Base-by-base conservation (phyloP, 2,329 filamentous ascomycete species). In the Cercospora zeae-maydis region DNA sequence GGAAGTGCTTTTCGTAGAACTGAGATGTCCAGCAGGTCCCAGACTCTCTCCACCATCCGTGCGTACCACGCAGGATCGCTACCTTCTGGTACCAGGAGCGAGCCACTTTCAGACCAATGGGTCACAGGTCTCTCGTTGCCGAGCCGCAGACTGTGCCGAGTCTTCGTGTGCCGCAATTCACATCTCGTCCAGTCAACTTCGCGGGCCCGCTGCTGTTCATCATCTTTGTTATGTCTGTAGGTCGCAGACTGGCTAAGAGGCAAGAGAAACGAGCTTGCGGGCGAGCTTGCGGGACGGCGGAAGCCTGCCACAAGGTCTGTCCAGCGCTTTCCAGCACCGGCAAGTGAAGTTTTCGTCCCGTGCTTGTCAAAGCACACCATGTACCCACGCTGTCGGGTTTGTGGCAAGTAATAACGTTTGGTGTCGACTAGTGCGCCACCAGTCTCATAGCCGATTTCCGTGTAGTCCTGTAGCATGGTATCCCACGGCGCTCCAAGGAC, bases 401-500 rank as follows among this genome's bases (percentile, higher is more conserved):
- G 90, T 0, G 91, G 91, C 0, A 93, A 76, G 63, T 91, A 90
- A 68, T 83, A 92, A 2, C 88, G 76, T 71, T 92, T 92, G 0
- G 86, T 88, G 69, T 93, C 88, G 0, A 89, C 76, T 4, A 76
- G 77, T 0, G 80, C 66, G 53, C 79, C 80, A 0, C 72, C 70
- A 0, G 82, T 82, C 1, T 79, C 73, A 68, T 93, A 93, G 1
- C 80, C 84, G 37, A 86, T 79, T 0, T 75, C 71, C 1, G 76
- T 63, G 72, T 82, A 86, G 7, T 76, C 68, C 2, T 61, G 55
- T 2, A 75, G 63, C 73, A 76, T 76, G 1, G 34, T 53, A n/a
- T 77, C 74, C 87, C 88, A 93, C 0, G 86, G 84, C 0, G 86
- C 85, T 8, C 70, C 75, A 1, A 71, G 73, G 1, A 93, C 88